Percentiles rank a stretch among this genome's conserved stretches.
These are phyloP conservation scores for Micractinium conductrix DNA, from an alignment of 139 green algal genomes.

Conservation along the genomic window DNA sequence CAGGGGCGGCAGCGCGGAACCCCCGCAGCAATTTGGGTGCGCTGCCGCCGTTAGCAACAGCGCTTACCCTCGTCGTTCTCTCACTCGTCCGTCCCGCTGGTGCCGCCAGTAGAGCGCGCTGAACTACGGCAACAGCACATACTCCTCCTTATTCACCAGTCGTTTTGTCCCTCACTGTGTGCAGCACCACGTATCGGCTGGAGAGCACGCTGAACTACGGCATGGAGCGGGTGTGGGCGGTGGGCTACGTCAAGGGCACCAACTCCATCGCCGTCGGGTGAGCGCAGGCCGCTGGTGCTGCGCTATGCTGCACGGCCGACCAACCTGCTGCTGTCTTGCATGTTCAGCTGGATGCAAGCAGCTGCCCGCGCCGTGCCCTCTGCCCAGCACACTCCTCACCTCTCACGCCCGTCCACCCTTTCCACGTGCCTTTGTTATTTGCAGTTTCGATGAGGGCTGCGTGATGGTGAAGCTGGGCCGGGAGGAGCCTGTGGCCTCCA, in stretches of 20 bases:
- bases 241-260: constrained; percentile 86
- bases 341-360: too few species aligned
- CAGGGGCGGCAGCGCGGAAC: too few species aligned
- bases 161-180: too few species aligned
- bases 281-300: neutral
- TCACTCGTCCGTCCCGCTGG: too few species aligned
- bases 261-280: constrained; percentile 67
- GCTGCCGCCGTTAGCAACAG: too few species aligned
- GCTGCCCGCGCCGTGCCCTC: neutral
- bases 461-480: constrained; percentile 94
- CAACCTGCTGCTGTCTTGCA: neutral
- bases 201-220: constrained; percentile 96
- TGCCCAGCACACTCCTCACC: neutral
- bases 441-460: constrained; percentile 94
- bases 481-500: constrained; percentile 98
- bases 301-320: neutral
- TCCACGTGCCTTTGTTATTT: too few species aligned
- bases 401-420: too few species aligned
- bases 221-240: constrained; percentile 96
- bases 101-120: too few species aligned
- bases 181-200: constrained; percentile 95
- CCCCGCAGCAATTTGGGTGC: too few species aligned
- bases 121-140: too few species aligned
- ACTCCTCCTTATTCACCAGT: too few species aligned
- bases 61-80: too few species aligned